These are phyloP conservation scores for Geotrichum aggregatum DNA, from an alignment of 1,139 yeast species.

Conservation along the genomic window DNA sequence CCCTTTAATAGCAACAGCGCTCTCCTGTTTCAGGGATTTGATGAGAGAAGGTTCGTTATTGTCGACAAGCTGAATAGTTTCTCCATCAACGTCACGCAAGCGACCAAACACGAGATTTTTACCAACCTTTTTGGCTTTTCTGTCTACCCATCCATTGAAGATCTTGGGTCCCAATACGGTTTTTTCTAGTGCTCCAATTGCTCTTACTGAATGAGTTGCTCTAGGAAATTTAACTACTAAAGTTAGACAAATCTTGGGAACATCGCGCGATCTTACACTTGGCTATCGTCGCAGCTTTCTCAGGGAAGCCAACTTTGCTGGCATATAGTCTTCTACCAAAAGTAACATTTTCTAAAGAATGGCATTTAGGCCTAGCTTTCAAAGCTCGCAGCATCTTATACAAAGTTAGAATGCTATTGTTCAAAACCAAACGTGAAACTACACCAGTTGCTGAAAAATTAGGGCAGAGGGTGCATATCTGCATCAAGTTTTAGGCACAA, in stretches of 20 bases:
- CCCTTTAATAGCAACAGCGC: slow-evolving; percentile 71
- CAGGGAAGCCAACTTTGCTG: slow-evolving; percentile 15
- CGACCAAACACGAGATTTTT: slow-evolving; percentile 61
- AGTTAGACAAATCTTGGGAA: not conserved
- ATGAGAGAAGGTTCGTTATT: slow-evolving; percentile 47
- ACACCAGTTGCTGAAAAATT: not conserved
- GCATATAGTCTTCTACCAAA: not conserved
- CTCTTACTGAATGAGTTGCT: slow-evolving; percentile 23
- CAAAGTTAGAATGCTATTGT: not conserved
- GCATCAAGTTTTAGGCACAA: slow-evolving; percentile 4
- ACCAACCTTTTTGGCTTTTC: slow-evolving; percentile 63
- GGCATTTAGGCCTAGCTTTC: not conserved
- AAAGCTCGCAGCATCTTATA: slow-evolving; percentile 8
- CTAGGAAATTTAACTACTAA: slow-evolving; percentile 25
- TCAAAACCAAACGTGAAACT: not conserved
- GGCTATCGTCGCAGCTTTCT: slow-evolving; percentile 16
- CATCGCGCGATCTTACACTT: slow-evolving; percentile 22
- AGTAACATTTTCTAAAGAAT: too few relatives aligned
- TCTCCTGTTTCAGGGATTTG: slow-evolving; percentile 59
- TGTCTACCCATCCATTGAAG: slow-evolving; percentile 77
- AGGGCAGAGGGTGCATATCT: slow-evolving; percentile 6
- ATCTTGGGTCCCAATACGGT: slow-evolving; percentile 20
- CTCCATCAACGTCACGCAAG: slow-evolving; percentile 69
- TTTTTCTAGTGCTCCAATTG: slow-evolving; percentile 9
- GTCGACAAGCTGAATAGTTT: slow-evolving; percentile 60